Evolutionary conservation across 2,329 filamentous ascomycete genomes (phyloP).

Genomic region (Blumeria hordei): DNA sequence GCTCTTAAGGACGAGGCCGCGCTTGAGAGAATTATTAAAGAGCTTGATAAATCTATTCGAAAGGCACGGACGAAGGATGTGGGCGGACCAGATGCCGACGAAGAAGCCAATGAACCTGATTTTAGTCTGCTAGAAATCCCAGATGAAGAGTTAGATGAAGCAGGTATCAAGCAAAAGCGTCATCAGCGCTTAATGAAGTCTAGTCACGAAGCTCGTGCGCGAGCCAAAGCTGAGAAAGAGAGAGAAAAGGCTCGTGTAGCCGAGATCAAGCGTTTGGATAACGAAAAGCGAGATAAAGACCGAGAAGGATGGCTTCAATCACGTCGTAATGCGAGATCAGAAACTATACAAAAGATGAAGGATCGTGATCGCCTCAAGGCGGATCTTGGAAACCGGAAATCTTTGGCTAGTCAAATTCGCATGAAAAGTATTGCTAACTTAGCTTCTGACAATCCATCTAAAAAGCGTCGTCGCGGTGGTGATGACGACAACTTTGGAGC

Average conservation of each 20-base stretch:
- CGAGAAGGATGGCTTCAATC: constrained; percentile 73
- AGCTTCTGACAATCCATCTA: constrained; percentile 63
- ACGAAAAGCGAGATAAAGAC: constrained; percentile 61
- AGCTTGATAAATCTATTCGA: constrained; percentile 73
- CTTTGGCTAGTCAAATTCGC: constrained; percentile 79
- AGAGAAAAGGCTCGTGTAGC: constrained; percentile 64
- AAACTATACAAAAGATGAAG: constrained; percentile 62
- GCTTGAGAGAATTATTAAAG: constrained; percentile 62
- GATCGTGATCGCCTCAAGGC: constrained; percentile 82
- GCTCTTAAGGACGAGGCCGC: constrained; percentile 81
- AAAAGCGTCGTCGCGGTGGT: constrained; percentile 63
- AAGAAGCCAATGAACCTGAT: constrained; percentile 53
- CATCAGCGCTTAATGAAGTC: constrained; percentile 85
- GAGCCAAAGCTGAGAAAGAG: constrained; percentile 93
- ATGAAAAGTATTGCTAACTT: constrained; percentile 98
- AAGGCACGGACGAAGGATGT: constrained; percentile 85
- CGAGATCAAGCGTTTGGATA: constrained; percentile 64
- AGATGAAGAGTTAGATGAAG: constrained; percentile 83
- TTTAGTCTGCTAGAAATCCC: constrained; percentile 76
- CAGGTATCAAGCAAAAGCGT: constrained; percentile 71
- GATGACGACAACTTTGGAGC: constrained; percentile 95
- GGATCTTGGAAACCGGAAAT: constrained; percentile 89
- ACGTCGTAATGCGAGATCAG: constrained; percentile 46
- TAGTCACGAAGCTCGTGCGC: constrained; percentile 73
- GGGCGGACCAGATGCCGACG: constrained; percentile 56